phyloP scores from a whole-genome alignment of 805 yeast species.

The Candida quercuum region DNA sequence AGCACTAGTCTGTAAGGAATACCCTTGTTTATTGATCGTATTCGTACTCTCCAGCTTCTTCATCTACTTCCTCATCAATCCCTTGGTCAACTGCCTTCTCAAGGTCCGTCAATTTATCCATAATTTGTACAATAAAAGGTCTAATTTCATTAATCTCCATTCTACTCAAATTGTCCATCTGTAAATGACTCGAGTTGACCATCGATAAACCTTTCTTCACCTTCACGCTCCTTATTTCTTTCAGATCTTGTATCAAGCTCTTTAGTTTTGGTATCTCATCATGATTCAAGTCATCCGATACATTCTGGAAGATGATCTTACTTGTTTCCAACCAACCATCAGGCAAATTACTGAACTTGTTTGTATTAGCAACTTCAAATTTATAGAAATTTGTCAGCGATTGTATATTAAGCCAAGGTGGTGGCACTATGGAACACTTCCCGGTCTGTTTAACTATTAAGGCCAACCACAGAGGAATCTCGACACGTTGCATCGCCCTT shows the following conservation, averaged over 20 bases:
- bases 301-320: conserved; percentile 57
- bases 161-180: conserved; percentile 73
- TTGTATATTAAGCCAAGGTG: conserved; percentile 68
- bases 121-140: conserved; percentile 73
- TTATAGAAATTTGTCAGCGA: conserved; percentile 54
- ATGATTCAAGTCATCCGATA: conserved; percentile 65
- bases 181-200: conserved; percentile 77
- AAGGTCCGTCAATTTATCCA: conserved; percentile 68
- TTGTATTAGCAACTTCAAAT: conserved; percentile 54
- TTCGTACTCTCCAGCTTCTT: conserved; percentile 5
- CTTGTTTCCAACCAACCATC: conserved; percentile 86
- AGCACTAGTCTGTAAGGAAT: no score
- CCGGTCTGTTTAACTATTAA: conserved; percentile 75
- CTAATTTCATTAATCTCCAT: conserved; percentile 86
- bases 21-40: background rate
- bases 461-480: conserved; percentile 87
- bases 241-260: conserved; percentile 70
- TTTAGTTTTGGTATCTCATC: conserved; percentile 71
- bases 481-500: conserved; percentile 59
- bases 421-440: conserved; percentile 81
- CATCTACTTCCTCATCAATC: conserved; percentile 8
- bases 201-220: conserved; percentile 73
- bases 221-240: conserved; percentile 79
- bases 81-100: conserved; percentile 29
- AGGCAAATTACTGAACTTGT: conserved; percentile 67